These are phyloP conservation scores for Pythium dissotocum DNA, from an alignment of 352 stramenopile genomes.

Conservation along the genomic window DNA sequence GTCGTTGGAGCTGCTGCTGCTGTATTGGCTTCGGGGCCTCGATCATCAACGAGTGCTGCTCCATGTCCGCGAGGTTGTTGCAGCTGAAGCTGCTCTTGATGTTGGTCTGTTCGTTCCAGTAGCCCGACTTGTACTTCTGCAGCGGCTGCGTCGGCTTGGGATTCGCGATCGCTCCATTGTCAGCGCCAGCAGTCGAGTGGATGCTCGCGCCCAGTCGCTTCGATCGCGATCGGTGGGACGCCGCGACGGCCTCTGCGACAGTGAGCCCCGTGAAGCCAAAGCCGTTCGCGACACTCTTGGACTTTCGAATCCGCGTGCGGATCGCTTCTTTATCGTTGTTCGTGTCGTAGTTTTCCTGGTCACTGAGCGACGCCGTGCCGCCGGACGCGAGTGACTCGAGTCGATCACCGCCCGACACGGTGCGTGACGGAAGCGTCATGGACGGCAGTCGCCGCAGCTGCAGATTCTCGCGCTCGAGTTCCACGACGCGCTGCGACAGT, in stretches of 20 bases:
- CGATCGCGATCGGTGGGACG: slow-evolving; percentile 60
- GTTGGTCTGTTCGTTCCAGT: slow-evolving; percentile 72
- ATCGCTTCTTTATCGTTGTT: slow-evolving; percentile 10
- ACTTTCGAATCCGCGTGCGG: slow-evolving; percentile 51
- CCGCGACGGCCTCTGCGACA: slow-evolving; percentile 60
- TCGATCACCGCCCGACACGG: slow-evolving; percentile 43
- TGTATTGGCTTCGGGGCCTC: slow-evolving; percentile 29
- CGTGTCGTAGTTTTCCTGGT: slow-evolving; percentile 22
- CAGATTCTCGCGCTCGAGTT: slow-evolving; percentile 71
- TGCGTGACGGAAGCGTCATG: slow-evolving; percentile 30
- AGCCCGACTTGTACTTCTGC: slow-evolving; percentile 58
- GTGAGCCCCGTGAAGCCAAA: slow-evolving; percentile 58
- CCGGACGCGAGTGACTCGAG: slow-evolving; percentile 14
- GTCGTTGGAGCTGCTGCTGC: not conserved
- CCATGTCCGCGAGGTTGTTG: slow-evolving; percentile 76
- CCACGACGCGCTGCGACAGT: slow-evolving; percentile 56
- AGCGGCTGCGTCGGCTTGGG: slow-evolving; percentile 22
- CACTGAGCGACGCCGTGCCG: slow-evolving; percentile 22
- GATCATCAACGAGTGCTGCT: slow-evolving; percentile 45
- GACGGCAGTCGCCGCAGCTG: slow-evolving; percentile 46
- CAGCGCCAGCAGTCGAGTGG: slow-evolving; percentile 4
- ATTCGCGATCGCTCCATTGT: not conserved
- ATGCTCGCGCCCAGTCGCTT: slow-evolving; percentile 38
- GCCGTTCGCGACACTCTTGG: slow-evolving; percentile 53
- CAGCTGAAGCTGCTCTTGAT: slow-evolving; percentile 82